Evolutionary conservation across 768 basidiomycete genomes (phyloP), one percentile per base, ranked within the genome.

Genomic region (Termitomyces sp.): DNA sequence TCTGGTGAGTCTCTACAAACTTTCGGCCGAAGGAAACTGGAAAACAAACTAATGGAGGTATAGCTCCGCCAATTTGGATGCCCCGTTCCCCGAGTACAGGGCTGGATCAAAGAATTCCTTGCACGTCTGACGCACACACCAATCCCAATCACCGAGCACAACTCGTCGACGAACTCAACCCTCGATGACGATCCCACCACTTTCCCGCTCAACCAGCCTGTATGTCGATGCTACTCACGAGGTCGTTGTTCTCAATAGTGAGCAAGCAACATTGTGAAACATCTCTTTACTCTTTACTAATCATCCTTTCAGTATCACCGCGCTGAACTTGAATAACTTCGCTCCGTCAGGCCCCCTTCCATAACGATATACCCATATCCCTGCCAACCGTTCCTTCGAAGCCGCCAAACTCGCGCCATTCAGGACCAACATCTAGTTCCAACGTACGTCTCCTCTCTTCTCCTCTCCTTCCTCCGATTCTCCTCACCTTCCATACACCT

Each of bases 181-280:
- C 78, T 95, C 57, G 81, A 94, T 63, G 82, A 90, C 62, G 85
- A 82, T 65, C 76, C 79, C 0, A 78, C 81, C 18, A 89, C 84
- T 0, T 92, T 91, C 82, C 91, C 90, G 7, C 78, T 93, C 1
- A 75, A 81, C 24, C 84, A 92, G 78, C 57, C 70, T 96, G 38
- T 96, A 94, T 61, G 92, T 94, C 7, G 94, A 96, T 69, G 92
- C 92, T 7, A 92, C 90, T 2, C 95, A 96, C 60, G 94, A 96
- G 67, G 28, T 28, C 28, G 28, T 28, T 28, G 28, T 28, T 28
- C 28, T 28, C 28, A 28, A 28, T 28, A 28, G 28, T 28, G 28
- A 28, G 28, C 28, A 28, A 28, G 28, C 28, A 28, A 28, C 28
- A 28, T 28, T 28, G 91, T 93, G 2, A 49, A 9, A 28, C 7